These are phyloP conservation scores for Rhododendron ferrugineum DNA, from an alignment of 148 eudicot genomes.

Conservation along the genomic window DNA sequence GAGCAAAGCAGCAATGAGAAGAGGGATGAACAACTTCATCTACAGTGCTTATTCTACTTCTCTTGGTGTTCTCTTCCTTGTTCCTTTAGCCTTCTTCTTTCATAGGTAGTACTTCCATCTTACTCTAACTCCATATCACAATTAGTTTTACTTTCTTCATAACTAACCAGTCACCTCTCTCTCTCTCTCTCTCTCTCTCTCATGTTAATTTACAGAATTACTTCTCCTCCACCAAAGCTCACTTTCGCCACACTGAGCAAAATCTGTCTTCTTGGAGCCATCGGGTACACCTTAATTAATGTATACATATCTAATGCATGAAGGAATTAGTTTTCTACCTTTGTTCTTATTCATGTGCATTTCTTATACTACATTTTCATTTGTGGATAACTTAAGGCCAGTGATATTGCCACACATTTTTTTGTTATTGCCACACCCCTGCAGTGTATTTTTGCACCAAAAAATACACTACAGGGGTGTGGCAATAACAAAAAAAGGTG, in stretches of 20 bases:
- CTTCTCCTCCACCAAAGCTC: conserved; percentile 6
- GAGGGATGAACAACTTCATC: conserved; percentile 34
- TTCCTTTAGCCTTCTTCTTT: conserved; percentile 11
- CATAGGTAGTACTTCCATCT: neutral
- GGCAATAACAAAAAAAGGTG: no score
- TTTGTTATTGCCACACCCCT: no score
- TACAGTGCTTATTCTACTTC: conserved; percentile 26
- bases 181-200: conserved; percentile 1
- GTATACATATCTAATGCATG: neutral
- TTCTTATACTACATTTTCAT: neutral
- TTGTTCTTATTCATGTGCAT: neutral
- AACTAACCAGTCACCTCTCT: neutral
- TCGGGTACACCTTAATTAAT: neutral
- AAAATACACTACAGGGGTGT: no score
- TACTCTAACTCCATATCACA: neutral
- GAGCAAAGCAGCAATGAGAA: conserved; percentile 40
- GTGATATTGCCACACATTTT: no score
- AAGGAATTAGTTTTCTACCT: neutral
- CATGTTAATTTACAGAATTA: neutral
- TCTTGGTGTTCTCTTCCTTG: conserved; percentile 27
- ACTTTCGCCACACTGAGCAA: neutral
- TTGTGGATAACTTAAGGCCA: no score
- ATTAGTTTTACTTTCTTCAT: neutral
- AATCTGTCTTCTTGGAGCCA: neutral
- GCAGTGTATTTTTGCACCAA: no score